Percentiles rank a stretch among this genome's conserved stretches.
Evolutionary conservation across 192 early-diverging fungal genomes (phyloP).

Genomic region (Diversispora epigaea): DNA sequence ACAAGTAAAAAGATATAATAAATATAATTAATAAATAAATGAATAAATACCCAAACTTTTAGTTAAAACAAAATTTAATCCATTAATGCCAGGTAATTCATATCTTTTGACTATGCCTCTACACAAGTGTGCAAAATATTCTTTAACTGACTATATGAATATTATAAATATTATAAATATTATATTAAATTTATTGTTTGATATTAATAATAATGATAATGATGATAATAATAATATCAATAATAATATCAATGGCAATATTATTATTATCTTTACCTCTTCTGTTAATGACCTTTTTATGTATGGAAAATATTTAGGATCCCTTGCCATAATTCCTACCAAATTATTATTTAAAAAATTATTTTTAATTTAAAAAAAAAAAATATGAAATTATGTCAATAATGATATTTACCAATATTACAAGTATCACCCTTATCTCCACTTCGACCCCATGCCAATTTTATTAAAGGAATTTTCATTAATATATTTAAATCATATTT

Average conservation of each 20-base stretch:
- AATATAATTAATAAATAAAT: background rate
- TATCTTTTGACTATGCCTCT: slow-evolving; percentile 60
- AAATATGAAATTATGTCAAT: background rate
- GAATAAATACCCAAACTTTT: slow-evolving; percentile 50
- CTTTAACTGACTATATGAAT: slow-evolving; percentile 37
- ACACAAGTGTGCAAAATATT: slow-evolving; percentile 61
- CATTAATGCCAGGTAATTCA: slow-evolving; percentile 55
- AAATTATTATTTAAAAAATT: background rate
- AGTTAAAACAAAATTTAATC: slow-evolving; percentile 66
- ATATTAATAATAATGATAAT: background rate
- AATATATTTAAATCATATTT: slow-evolving; percentile 27
- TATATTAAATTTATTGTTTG: background rate
- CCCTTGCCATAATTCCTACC: slow-evolving; percentile 55
- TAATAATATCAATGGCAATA: background rate
- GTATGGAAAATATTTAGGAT: slow-evolving; percentile 55
- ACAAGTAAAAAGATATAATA: background rate
- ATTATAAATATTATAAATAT: slow-evolving; percentile 24
- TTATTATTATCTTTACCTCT: slow-evolving; percentile 8
- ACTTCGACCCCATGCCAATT: slow-evolving; percentile 59
- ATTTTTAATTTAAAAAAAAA: background rate
- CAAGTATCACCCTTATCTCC: slow-evolving; percentile 67
- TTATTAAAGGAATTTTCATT: slow-evolving; percentile 51
- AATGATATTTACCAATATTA: slow-evolving; percentile 42
- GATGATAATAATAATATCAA: background rate
- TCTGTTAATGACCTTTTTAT: slow-evolving; percentile 57